A percentile compares a stretch with the other conserved stretches of the same genome.
Conservation (phyloP, 176 grass and related monocot species). For the Oryza glumipatula region DNA sequence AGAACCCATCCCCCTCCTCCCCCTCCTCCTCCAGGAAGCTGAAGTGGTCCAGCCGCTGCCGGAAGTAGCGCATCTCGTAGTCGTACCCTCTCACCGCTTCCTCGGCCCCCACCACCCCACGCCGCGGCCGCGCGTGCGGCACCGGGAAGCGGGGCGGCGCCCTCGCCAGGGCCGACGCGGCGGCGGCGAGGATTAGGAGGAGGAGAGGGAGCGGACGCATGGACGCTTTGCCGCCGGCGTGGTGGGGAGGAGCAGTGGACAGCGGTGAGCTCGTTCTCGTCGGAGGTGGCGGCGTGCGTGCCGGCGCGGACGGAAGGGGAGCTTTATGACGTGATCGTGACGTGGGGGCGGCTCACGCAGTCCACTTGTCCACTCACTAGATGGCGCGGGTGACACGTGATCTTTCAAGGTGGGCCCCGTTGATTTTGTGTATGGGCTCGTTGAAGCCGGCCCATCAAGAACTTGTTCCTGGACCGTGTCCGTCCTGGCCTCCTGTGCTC, state of each 20-base stretch:
- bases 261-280: no score
- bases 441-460: not conserved
- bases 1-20: constrained; percentile 34
- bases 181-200: not conserved
- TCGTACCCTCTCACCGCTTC: constrained; percentile 34
- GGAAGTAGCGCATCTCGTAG: constrained; percentile 83
- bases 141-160: constrained; percentile 43
- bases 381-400: not conserved
- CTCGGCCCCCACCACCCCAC: not conserved
- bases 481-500: not conserved
- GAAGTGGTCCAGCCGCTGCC: constrained; percentile 92
- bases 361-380: not conserved
- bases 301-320: not conserved
- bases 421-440: not conserved
- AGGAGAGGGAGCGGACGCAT: constrained; percentile 34
- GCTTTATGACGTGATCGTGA: no score
- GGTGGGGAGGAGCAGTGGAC: not conserved
- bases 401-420: not conserved
- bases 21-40: constrained; percentile 66
- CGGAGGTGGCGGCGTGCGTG: no score
- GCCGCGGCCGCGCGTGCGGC: not conserved
- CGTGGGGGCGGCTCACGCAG: not conserved
- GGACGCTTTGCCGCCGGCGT: not conserved
- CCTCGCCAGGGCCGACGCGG: constrained; percentile 7
- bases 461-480: not conserved